phyloP scores from a whole-genome alignment of 768 basidiomycete species.

The Boletus sp. region DNA sequence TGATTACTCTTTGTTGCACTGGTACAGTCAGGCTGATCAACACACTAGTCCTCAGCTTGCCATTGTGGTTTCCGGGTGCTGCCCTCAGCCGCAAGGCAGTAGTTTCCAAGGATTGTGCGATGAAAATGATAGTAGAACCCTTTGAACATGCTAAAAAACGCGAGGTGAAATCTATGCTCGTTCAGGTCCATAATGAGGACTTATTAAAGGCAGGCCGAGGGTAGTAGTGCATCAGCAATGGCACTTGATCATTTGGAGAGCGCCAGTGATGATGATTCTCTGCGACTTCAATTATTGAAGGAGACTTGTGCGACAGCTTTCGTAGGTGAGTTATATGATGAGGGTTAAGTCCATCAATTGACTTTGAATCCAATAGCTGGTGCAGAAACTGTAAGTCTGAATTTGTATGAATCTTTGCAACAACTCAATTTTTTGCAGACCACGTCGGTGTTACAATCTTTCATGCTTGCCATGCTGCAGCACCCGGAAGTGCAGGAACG shows the following conservation, averaged over 20 bases:
- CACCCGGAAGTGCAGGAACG: constrained; percentile 31
- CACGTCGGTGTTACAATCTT: constrained; percentile 14
- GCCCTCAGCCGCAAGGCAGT: constrained; percentile 27
- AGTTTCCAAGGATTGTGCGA: constrained; percentile 4
- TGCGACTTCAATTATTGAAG: constrained; percentile 11
- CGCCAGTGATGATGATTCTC: constrained; percentile 1
- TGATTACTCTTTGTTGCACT: not conserved
- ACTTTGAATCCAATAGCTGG: constrained; percentile 10
- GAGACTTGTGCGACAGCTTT: constrained; percentile 11
- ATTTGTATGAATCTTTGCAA: not conserved
- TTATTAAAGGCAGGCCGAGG: constrained; percentile 10
- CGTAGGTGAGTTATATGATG: constrained; percentile 11
- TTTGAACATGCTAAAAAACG: constrained; percentile 18
- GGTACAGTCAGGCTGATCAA: not conserved
- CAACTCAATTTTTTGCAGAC: constrained; percentile 4
- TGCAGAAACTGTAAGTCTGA: constrained; percentile 16
- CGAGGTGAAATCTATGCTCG: constrained; percentile 6
- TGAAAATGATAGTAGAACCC: constrained; percentile 15
- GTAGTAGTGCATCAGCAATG: constrained; percentile 11
- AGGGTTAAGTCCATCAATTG: not conserved
- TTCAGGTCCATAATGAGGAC: not conserved
- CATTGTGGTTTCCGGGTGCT: constrained; percentile 25
- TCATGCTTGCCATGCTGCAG: constrained; percentile 34
- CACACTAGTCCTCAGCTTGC: constrained; percentile 20
- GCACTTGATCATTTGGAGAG: constrained; percentile 5